Percentiles rank a stretch among this genome's conserved stretches.
These are phyloP conservation scores for Diaporthe ampelina DNA, from an alignment of 2,329 filamentous ascomycete genomes.

Conservation along the genomic window DNA sequence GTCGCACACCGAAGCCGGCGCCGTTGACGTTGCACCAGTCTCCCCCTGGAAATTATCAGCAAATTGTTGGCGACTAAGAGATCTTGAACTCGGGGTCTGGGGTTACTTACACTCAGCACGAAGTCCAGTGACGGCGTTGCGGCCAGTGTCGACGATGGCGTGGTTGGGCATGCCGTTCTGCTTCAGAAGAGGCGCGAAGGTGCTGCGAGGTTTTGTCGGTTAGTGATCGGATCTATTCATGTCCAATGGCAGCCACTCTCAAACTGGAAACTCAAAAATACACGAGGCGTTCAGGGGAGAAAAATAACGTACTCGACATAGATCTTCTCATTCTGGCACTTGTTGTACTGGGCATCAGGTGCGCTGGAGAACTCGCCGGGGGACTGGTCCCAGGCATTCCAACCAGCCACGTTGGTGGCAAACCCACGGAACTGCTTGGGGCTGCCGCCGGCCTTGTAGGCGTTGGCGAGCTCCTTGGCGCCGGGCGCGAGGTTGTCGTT, in stretches of 20 bases:
- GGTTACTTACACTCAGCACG: conserved; percentile 53
- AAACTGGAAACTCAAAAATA: no score
- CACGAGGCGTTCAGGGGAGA: neutral
- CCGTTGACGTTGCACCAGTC: conserved; percentile 62
- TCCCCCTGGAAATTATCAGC: conserved; percentile 47
- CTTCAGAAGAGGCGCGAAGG: conserved; percentile 55
- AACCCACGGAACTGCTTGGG: conserved; percentile 67
- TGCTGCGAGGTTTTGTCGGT: conserved; percentile 37
- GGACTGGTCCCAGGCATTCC: conserved; percentile 62
- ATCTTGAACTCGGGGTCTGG: neutral
- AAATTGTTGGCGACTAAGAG: accelerated
- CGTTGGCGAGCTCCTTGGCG: conserved; percentile 60
- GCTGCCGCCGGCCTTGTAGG: conserved; percentile 65
- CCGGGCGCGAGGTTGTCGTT: conserved; percentile 65
- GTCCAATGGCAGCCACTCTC: no score
- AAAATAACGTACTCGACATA: conserved; percentile 61
- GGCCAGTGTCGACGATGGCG: conserved; percentile 59
- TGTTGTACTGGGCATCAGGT: conserved; percentile 43
- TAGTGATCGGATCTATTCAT: neutral
- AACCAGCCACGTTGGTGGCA: conserved; percentile 71
- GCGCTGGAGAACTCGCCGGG: conserved; percentile 61
- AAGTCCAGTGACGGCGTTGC: conserved; percentile 57
- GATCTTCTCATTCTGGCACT: conserved; percentile 26
- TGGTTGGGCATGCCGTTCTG: conserved; percentile 57
- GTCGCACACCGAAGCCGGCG: conserved; percentile 74